phyloP scores from a whole-genome alignment of 2,329 filamentous ascomycete genomes.

The Fusarium drepaniforme region DNA sequence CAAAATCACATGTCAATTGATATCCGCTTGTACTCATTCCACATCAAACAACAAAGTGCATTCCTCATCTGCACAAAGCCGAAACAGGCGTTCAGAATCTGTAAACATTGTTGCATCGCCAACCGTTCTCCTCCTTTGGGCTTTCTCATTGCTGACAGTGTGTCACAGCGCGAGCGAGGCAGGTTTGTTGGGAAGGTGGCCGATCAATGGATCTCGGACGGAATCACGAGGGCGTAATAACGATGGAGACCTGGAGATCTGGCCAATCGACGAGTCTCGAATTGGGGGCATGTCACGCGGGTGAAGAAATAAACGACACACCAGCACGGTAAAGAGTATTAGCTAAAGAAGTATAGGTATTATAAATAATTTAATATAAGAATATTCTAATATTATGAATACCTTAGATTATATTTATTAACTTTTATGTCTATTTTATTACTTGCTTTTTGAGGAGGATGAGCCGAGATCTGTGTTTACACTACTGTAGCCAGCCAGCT shows the following conservation, averaged over 20 bases:
- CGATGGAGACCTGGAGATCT: slow-evolving; percentile 27
- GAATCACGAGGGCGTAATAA: slow-evolving; percentile 32
- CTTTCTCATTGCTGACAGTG: slow-evolving; percentile 2
- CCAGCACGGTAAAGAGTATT: too few relatives aligned
- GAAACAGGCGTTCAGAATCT: background rate
- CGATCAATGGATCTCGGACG: slow-evolving; percentile 12
- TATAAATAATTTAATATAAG: too few relatives aligned
- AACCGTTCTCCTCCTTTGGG: background rate
- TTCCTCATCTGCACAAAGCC: slow-evolving; percentile 7
- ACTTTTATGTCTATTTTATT: too few relatives aligned
- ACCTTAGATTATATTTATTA: too few relatives aligned
- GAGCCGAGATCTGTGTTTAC: too few relatives aligned
- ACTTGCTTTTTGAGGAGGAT: too few relatives aligned
- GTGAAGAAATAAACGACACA: background rate
- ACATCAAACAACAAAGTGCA: slow-evolving; percentile 18
- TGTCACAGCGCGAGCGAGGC: slow-evolving; percentile 1
- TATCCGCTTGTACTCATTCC: slow-evolving; percentile 6
- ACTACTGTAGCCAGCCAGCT: too few relatives aligned
- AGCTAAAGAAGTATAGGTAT: too few relatives aligned
- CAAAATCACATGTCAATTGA: slow-evolving; percentile 41
- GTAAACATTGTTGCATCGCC: background rate
- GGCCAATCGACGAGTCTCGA: slow-evolving; percentile 32
- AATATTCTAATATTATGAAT: too few relatives aligned
- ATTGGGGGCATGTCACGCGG: slow-evolving; percentile 5
- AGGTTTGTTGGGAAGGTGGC: slow-evolving; percentile 1